A percentile compares a stretch with the other conserved stretches of the same genome.
Conservation (phyloP, 1,139 yeast species). For the Pichia sp. region DNA sequence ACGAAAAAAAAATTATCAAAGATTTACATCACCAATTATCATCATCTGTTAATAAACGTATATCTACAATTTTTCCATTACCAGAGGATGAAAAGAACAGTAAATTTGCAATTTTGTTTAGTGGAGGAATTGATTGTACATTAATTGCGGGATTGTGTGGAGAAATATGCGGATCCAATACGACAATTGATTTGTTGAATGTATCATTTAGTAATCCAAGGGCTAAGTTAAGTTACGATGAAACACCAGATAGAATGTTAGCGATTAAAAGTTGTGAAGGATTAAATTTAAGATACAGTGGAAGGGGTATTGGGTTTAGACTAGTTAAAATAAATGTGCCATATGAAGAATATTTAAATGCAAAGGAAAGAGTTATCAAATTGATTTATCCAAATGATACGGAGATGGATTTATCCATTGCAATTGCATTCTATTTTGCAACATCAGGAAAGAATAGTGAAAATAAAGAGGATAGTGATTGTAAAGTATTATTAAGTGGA, state of each 20-base stretch:
- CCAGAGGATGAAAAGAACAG: slow-evolving; percentile 28
- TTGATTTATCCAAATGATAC: slow-evolving; percentile 80
- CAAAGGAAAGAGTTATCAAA: slow-evolving; percentile 46
- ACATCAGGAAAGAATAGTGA: slow-evolving; percentile 34
- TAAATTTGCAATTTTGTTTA: slow-evolving; percentile 61
- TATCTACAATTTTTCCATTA: slow-evolving; percentile 54
- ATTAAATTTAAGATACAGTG: slow-evolving; percentile 38
- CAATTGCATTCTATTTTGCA: slow-evolving; percentile 92
- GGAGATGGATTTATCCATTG: slow-evolving; percentile 93
- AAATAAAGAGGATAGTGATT: slow-evolving; percentile 34
- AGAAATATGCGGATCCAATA: slow-evolving; percentile 17
- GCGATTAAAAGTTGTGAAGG: slow-evolving; percentile 58
- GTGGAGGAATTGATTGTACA: slow-evolving; percentile 95
- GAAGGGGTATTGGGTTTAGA: slow-evolving; percentile 32
- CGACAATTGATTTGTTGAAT: slow-evolving; percentile 66
- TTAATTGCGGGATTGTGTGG: slow-evolving; percentile 50
- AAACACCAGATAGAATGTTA: slow-evolving; percentile 77
- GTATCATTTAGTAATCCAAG: slow-evolving; percentile 95
- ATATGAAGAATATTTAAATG: slow-evolving; percentile 54
- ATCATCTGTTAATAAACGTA: slow-evolving; percentile 44
- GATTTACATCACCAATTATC: slow-evolving; percentile 30
- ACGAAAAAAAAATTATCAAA: slow-evolving; percentile 12
- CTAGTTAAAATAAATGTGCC: slow-evolving; percentile 66
- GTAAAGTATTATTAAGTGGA: slow-evolving; percentile 79
- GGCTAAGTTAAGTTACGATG: slow-evolving; percentile 48